phyloP scores from a whole-genome alignment of 306 rosid genomes.

The Mucuna pruriens region DNA sequence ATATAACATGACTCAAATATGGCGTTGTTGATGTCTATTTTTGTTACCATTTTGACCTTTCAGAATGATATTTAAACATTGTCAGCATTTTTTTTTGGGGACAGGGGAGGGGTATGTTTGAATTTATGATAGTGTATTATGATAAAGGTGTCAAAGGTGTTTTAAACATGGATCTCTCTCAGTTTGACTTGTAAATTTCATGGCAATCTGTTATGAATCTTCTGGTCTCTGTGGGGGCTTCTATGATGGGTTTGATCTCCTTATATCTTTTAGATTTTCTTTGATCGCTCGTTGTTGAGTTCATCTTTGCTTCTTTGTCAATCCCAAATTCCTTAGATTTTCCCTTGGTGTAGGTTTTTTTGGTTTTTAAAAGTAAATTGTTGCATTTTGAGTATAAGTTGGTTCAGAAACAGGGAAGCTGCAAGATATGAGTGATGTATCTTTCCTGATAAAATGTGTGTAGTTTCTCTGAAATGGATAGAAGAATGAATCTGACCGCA shows the following conservation, averaged over 20 bases:
- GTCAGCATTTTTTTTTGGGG: not conserved
- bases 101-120: not conserved
- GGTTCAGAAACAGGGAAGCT: constrained; percentile 33
- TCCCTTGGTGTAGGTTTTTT: not conserved
- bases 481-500: constrained; percentile 10
- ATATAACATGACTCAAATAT: not conserved
- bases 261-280: not conserved
- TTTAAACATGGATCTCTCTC: constrained; percentile 41
- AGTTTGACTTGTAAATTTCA: constrained; percentile 37
- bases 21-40: not conserved
- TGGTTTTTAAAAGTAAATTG: constrained; percentile 29
- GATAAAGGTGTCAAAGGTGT: constrained; percentile 20
- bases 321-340: constrained; percentile 5
- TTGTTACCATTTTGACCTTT: constrained; percentile 15
- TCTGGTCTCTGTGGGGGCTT: constrained; percentile 23
- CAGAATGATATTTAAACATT: constrained; percentile 20
- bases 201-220: constrained; percentile 30
- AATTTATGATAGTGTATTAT: constrained; percentile 8
- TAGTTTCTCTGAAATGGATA: constrained; percentile 6
- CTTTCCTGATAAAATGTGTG: constrained; percentile 10
- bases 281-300: constrained; percentile 22
- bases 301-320: constrained; percentile 22
- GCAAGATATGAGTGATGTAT: constrained; percentile 2
- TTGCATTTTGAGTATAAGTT: constrained; percentile 19
- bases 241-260: constrained; percentile 22